phyloP scores from a whole-genome alignment of 805 yeast species.

The Pachysolen tannophilus region DNA sequence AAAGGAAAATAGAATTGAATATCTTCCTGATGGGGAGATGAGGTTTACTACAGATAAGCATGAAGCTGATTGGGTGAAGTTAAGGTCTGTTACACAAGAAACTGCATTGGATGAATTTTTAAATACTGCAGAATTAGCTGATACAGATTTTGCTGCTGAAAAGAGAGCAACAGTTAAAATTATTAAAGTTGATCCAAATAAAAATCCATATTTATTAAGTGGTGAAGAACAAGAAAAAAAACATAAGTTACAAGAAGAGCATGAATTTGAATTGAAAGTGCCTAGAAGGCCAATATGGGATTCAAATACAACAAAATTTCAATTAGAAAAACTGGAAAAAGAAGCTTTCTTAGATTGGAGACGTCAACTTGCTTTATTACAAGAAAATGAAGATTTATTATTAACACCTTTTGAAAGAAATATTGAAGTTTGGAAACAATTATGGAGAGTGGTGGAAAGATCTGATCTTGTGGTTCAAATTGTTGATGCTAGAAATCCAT shows the following conservation, averaged over 20 bases:
- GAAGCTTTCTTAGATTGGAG: slow-evolving; percentile 94
- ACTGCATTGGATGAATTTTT: slow-evolving; percentile 89
- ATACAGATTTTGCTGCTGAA: slow-evolving; percentile 93
- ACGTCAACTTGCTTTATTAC: slow-evolving; percentile 75
- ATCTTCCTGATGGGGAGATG: slow-evolving; percentile 79
- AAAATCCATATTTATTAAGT: slow-evolving; percentile 54
- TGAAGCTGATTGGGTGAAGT: slow-evolving; percentile 83
- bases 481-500: slow-evolving; percentile 95
- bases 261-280: slow-evolving; percentile 64
- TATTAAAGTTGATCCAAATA: slow-evolving; percentile 55
- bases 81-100: slow-evolving; percentile 93
- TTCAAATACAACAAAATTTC: slow-evolving; percentile 56
- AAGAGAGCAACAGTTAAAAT: slow-evolving; percentile 75
- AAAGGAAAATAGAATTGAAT: slow-evolving; percentile 60
- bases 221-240: slow-evolving; percentile 58
- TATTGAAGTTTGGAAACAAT: slow-evolving; percentile 95
- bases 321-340: slow-evolving; percentile 81
- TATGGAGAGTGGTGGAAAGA: slow-evolving; percentile 97
- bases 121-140: slow-evolving; percentile 92
- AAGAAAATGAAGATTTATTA: slow-evolving; percentile 76
- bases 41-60: slow-evolving; percentile 80
- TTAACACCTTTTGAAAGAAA: slow-evolving; percentile 97
- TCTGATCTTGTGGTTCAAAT: slow-evolving; percentile 92
- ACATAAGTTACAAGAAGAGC: slow-evolving; percentile 55
- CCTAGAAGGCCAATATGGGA: slow-evolving; percentile 94